These are phyloP conservation scores for Blastobotrys aristatus DNA, from an alignment of 1,139 yeast genomes.

Conservation along the genomic window DNA sequence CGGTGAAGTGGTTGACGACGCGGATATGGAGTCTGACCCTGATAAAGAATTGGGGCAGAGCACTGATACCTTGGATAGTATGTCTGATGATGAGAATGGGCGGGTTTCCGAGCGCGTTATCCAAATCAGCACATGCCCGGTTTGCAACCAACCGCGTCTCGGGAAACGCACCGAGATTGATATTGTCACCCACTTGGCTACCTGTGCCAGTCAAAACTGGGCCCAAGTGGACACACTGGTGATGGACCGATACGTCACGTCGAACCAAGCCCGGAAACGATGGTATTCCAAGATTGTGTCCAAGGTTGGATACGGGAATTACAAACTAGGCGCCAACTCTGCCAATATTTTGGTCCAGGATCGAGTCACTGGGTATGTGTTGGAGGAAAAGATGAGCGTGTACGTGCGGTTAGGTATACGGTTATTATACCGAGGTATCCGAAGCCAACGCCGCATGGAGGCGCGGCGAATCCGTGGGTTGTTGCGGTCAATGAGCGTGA, in stretches of 20 bases:
- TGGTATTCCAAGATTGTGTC: constrained; percentile 85
- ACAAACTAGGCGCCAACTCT: constrained; percentile 81
- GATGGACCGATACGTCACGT: constrained; percentile 68
- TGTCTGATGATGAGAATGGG: constrained; percentile 12
- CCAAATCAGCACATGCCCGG: constrained; percentile 66
- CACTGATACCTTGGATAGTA: constrained; percentile 1
- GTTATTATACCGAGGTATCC: constrained; percentile 69
- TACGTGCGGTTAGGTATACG: constrained; percentile 86
- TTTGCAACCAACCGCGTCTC: constrained; percentile 61
- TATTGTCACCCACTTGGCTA: constrained; percentile 78
- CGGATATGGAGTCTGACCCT: neutral
- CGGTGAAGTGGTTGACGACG: neutral
- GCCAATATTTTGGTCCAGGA: constrained; percentile 95
- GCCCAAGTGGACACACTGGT: constrained; percentile 60
- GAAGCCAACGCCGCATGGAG: constrained; percentile 45
- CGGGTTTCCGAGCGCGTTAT: constrained; percentile 41
- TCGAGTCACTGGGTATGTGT: constrained; percentile 74
- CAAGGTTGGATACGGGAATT: constrained; percentile 83
- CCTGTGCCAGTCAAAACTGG: constrained; percentile 80
- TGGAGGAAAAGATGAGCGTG: constrained; percentile 90
- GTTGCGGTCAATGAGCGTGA: constrained; percentile 60
- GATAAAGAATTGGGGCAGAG: neutral
- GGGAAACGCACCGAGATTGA: constrained; percentile 56
- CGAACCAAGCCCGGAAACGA: constrained; percentile 76
- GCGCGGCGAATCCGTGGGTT: constrained; percentile 53